A percentile compares a stretch with the other conserved stretches of the same genome.
phyloP scores from a whole-genome alignment of 2,329 filamentous ascomycete genomes.

The Pseudogymnoascus sp. region DNA sequence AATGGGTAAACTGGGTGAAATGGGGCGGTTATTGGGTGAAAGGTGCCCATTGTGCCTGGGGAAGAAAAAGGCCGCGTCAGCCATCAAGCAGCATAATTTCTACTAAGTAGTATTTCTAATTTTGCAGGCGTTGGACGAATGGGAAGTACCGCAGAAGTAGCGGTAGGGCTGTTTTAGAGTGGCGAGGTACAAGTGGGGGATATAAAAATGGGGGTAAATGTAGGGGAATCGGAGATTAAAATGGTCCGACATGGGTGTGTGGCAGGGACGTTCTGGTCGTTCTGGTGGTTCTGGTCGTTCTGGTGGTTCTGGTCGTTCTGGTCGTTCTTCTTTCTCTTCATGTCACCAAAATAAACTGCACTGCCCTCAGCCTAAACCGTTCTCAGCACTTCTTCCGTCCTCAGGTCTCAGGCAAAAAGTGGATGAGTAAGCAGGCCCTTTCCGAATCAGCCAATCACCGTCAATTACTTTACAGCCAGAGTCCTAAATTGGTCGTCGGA shows the following conservation, averaged over 20 bases:
- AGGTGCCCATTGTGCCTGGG: neutral
- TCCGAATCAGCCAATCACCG: neutral
- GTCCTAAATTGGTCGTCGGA: no score
- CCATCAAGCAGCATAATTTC: neutral
- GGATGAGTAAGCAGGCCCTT: neutral
- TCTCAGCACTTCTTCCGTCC: neutral
- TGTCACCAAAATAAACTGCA: slow-evolving; percentile 6
- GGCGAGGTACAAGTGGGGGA: neutral
- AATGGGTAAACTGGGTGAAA: neutral
- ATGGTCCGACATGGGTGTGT: neutral
- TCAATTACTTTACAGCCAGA: neutral
- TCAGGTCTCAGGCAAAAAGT: neutral
- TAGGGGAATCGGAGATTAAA: neutral
- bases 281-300: no score
- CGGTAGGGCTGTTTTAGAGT: slow-evolving; percentile 8
- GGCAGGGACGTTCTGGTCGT: no score
- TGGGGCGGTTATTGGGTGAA: neutral
- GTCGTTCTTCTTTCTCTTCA: no score
- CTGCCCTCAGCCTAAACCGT: neutral
- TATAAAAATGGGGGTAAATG: neutral
- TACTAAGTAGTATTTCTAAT: no score
- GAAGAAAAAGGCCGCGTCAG: slow-evolving; percentile 1
- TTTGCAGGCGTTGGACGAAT: no score
- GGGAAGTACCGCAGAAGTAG: neutral
- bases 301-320: no score